Percentiles rank a stretch among this genome's conserved stretches.
phyloP scores from a whole-genome alignment of 768 basidiomycete genomes.

The Tylopilus rubrobrunneus region DNA sequence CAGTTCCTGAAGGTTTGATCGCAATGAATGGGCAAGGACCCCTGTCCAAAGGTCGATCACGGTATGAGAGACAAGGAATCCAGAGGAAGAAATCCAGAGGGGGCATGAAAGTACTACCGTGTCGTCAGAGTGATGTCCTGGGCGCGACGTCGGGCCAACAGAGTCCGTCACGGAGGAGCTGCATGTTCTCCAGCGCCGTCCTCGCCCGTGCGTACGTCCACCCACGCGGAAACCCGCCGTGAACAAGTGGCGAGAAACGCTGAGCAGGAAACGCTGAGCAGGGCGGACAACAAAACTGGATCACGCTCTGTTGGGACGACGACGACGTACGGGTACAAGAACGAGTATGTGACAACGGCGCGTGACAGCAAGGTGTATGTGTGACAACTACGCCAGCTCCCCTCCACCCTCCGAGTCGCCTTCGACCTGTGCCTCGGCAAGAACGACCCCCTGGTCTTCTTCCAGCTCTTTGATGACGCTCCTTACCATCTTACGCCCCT shows the following conservation, averaged over 20 bases:
- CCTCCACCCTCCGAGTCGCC: constrained; percentile 72
- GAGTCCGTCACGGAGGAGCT: constrained; percentile 82
- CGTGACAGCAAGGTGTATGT: too few species aligned
- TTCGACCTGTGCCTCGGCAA: constrained; percentile 65
- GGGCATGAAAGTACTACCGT: too few species aligned
- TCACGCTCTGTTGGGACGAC: too few species aligned
- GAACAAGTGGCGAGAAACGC: too few species aligned
- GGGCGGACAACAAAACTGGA: too few species aligned
- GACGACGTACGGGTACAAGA: too few species aligned
- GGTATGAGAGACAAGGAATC: too few species aligned
- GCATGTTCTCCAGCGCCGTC: constrained; percentile 84
- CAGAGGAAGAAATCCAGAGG: too few species aligned
- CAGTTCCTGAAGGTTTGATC: neutral
- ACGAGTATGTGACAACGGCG: too few species aligned
- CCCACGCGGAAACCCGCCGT: constrained; percentile 52
- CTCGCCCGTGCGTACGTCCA: constrained; percentile 80
- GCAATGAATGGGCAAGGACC: neutral
- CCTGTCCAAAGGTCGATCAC: neutral
- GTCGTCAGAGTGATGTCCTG: constrained; percentile 45
- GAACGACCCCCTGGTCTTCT: constrained; percentile 79
- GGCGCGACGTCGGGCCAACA: constrained; percentile 96
- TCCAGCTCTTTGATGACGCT: constrained; percentile 90
- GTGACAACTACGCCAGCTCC: constrained; percentile 53
- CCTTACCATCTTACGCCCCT: constrained; percentile 71
- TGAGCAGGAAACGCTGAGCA: too few species aligned